Evolutionary conservation across 2,329 filamentous ascomycete species (phyloP), one percentile per base, ranked within the genome.

Genomic region (Zelopaecilomyces penicillatus): DNA sequence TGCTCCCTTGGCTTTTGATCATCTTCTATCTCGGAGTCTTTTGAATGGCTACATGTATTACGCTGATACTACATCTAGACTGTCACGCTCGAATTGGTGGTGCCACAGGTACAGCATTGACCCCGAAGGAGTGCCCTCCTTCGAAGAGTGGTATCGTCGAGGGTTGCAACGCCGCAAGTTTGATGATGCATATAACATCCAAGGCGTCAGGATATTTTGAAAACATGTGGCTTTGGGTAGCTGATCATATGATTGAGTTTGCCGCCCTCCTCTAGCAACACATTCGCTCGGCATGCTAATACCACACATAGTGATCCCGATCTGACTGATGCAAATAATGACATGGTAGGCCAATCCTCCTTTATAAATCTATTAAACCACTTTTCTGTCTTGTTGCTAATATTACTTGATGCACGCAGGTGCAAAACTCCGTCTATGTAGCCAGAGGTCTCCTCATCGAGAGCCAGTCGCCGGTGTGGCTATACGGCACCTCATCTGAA

Each of bases 31-130:
- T 19, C 19, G 19, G 19, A 19, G 19, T 19, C 19, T 19, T 19
- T 19, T 19, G 19, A 19, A 19, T 19, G 19, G 19, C 19, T 50
- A 62, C 46, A 39, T 70, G 73, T 50, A 80, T 80, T 26, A 40
- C 19, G 6, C 10, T 37, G 8, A 9, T 19, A 37, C 5, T 43
- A 31, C 41, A 10, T n/a, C 3, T 30, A 44, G 85, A 90, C 57
- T 76, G 78, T 5, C 85, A 91, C 63, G 74, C 84, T 61, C 80
- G 85, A 50, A 73, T 90, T 47, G 85, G 83, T 51, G 85, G 86
- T 27, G 77, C 76, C 12, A 73, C 75, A 3, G 85, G 85, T 30
- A 83, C 83, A 9, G 64, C 79, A 37, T 71, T 89, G 5, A 78
- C 80, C 56, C 74, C 74, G 26, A 68, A 75, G 54, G 75, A 69